Evolutionary conservation across 192 early-diverging fungal genomes (phyloP), one percentile per base, ranked within the genome.

Genomic region (Coemansia biformis): DNA sequence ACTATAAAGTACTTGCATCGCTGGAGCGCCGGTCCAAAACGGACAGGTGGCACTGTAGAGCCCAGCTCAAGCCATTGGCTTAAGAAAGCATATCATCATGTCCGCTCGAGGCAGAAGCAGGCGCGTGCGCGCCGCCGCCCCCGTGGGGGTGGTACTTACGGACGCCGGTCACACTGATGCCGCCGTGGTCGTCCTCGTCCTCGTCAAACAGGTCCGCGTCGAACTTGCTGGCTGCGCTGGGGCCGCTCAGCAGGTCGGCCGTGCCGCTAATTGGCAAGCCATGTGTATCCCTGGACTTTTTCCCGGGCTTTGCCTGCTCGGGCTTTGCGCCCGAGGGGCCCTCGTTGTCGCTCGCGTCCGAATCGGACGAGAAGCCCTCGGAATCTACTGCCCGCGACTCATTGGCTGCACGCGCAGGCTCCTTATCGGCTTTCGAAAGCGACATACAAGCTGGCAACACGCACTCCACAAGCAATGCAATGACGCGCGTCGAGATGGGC

Each of bases 1-100:
- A 78, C 77, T 51, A 68, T 63, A 57, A 54, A 31, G 51, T 41
- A 43, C 48, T 50, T 32, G 40, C 68, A 72, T 55, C 26, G 68
- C 62, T 50, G 59, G 47, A 72, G 43, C 48, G 48, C 48, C 38
- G 47, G 30, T 50, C 48, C 61, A 64, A 60, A 52, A 64, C 57
- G 59, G 54, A 40, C 28, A 63, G 26, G 34, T 41, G 23, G 48
- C 43, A 18, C 45, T n/a, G 31, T 40, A 48, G 41, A 36, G 35
- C 32, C 44, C 36, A 31, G 12, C 38, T 43, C 21, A 23, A 40
- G 21, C 41, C 19, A 32, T 7, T 52, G 30, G 38, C 37, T 30
- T 30, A 9, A 8, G 8, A 30, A 30, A 48, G 40, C 40, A 31
- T 51, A 50, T 51, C 48, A 48, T 64, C 53, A 52, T 41, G 19